Evolutionary conservation across 2,329 filamentous ascomycete genomes (phyloP), one percentile per base, ranked within the genome.

Genomic region (Paecilomyces sp.): DNA sequence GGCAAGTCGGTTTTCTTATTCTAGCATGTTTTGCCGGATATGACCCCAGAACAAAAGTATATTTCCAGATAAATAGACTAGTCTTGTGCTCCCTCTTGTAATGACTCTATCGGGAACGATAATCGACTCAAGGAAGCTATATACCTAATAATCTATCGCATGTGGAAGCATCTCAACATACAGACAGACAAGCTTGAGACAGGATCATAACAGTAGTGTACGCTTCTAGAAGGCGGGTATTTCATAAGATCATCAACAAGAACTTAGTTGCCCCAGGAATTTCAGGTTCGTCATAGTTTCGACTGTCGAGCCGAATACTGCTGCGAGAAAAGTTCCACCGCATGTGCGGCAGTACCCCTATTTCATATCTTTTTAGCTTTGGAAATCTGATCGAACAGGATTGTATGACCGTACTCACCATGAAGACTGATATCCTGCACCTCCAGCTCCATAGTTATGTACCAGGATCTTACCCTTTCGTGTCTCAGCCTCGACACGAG

Each of bases 241-340:
- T 47, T 47, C 15, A 2, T 15, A 11, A 47, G n/a, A 47, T 47
- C n/a, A 3, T 22, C 36, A 6, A 47, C 36, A n/a, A 18, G 36
- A 18, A 8, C 6, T n/a, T 47, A 18, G 18, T 9, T 9, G n/a
- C 41, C 15, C 15, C 4, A 18, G n/a, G 18, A n/a, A 47, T n/a
- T 5, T 47, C n/a, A 8, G 18, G 7, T 18, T 18, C 15, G 15
- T 47, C 7, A 47, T 9, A 47, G 41, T 47, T 47, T 47, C 3
- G 41, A 22, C 4, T 22, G 41, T 47, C 41, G 7, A 47, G 41
- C n/a, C 41, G 41, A 18, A 9, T 47, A 47, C 41, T 68, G 47
- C 47, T 58, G 50, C 6, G 57, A 53, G 31, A 58, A 54, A 13
- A 58, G 18, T 13, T 54, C 33, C 50, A 58, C 57, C 7, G 57